Base-by-base conservation (phyloP, 2,329 filamentous ascomycete genomes). In the Colletotrichum brevisporum region DNA sequence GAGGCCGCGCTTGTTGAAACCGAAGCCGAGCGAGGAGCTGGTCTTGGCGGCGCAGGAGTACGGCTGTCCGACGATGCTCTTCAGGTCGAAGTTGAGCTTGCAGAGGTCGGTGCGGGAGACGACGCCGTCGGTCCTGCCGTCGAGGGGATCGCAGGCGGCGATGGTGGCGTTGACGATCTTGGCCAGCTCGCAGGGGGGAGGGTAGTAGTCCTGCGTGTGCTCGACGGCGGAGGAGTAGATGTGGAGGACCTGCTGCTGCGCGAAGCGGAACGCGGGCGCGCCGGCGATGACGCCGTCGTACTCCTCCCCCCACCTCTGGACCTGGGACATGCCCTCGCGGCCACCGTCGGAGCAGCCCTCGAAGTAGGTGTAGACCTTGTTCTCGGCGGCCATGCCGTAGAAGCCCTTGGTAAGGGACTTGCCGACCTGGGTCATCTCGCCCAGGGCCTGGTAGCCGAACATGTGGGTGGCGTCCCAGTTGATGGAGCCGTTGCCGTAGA, bases 121-220 rank as follows among this genome's bases (percentile, higher is more conserved):
- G 5, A 67, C 57, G 4, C 63, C 57, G 63, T 89, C 87, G 1
- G 78, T 81, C 51, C 80, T 80, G 5, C 88, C 87, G 65, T 89
- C 87, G 5, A 90, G 78, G 10, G 81, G 76, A 69, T 90, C 87
- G 59, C 87, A 90, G 51, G 82, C 82, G 1, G 78, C 78, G 52
- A 89, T 87, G 4, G 87, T 89, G 31, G 80, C 77, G 72, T 88
- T 89, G 24, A 85, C 80, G 54, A 89, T 87, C 72, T 83, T 83
- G 6, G 80, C 78, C 15, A 88, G 73, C 63, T 86, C 86, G 63
- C 81, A 83, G 1, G 83, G 77, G 2, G 80, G 78, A 2, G 83
- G 82, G 65, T 78, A 81, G 74, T 68, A 57, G n/a, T 54, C 77
- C 21, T 79, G 69, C 2, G 76, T 79, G 57, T 78, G 69, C 74